Evolutionary conservation across 768 basidiomycete genomes (phyloP).

Genomic region (Psilocybe azurescens): DNA sequence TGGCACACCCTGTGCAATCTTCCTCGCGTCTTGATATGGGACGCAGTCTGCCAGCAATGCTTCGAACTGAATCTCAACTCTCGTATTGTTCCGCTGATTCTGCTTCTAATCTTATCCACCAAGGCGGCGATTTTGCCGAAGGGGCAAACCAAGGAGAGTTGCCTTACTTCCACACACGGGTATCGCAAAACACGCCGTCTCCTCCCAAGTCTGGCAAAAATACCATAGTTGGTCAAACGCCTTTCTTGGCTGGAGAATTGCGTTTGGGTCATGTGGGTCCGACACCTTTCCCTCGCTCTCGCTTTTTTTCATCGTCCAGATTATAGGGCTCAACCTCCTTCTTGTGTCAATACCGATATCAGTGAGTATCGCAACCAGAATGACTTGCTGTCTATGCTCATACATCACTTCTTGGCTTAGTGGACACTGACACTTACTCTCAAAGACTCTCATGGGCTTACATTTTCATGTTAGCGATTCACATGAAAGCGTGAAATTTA

Average conservation of each 20-base stretch:
- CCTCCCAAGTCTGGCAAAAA: constrained; percentile 2
- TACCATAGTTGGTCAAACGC: constrained; percentile 13
- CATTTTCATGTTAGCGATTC: constrained; percentile 62
- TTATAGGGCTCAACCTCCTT: constrained; percentile 71
- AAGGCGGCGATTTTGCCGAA: constrained; percentile 22
- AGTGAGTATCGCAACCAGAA: constrained; percentile 43
- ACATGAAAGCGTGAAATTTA: neutral
- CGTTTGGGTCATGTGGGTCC: constrained; percentile 32
- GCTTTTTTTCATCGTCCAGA: neutral
- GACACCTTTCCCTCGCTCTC: neutral
- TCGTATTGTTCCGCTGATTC: constrained; percentile 21
- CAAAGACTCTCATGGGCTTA: constrained; percentile 53
- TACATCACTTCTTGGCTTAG: constrained; percentile 34
- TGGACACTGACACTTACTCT: constrained; percentile 59
- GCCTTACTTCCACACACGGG: constrained; percentile 26
- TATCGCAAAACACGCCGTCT: constrained; percentile 7
- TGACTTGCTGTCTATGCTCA: constrained; percentile 1
- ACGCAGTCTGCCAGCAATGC: neutral
- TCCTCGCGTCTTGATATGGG: neutral
- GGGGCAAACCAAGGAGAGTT: constrained; percentile 17
- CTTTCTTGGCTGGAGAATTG: constrained; percentile 31
- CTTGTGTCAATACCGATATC: constrained; percentile 70
- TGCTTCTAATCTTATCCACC: constrained; percentile 21
- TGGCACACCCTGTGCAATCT: neutral
- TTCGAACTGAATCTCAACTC: constrained; percentile 16